phyloP scores from a whole-genome alignment of 169 alveolate species.

The Cryptosporidium sp. region DNA sequence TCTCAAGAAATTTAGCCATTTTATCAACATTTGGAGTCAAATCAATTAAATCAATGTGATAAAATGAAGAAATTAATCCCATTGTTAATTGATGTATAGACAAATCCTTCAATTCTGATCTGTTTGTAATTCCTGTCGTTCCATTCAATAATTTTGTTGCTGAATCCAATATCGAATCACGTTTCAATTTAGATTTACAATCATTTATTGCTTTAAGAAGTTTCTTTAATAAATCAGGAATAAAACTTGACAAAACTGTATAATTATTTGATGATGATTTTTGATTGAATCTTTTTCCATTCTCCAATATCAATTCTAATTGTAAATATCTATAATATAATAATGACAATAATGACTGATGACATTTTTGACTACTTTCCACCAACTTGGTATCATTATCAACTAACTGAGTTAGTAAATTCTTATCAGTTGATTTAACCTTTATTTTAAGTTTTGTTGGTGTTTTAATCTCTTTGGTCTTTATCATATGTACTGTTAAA shows the following conservation, averaged over 20 bases:
- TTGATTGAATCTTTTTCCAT: background rate
- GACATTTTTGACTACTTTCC: background rate
- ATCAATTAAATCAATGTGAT: background rate
- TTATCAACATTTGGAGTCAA: background rate
- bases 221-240: background rate
- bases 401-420: background rate
- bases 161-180: background rate
- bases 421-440: background rate
- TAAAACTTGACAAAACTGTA: too few species aligned
- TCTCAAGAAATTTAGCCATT: too few species aligned
- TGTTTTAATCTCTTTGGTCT: too few species aligned
- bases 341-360: background rate
- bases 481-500: too few species aligned
- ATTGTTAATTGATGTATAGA: background rate
- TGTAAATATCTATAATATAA: slow-evolving; percentile 8
- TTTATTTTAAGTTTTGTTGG: background rate
- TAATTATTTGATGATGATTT: too few species aligned
- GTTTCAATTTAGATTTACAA: background rate
- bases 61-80: slow-evolving; percentile 10
- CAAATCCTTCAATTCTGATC: background rate
- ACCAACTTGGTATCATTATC: background rate
- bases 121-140: background rate
- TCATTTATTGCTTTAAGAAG: background rate
- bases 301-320: background rate
- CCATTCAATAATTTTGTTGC: background rate